phyloP scores from a whole-genome alignment of 176 grass and related monocot species.

The Typha latifolia region DNA sequence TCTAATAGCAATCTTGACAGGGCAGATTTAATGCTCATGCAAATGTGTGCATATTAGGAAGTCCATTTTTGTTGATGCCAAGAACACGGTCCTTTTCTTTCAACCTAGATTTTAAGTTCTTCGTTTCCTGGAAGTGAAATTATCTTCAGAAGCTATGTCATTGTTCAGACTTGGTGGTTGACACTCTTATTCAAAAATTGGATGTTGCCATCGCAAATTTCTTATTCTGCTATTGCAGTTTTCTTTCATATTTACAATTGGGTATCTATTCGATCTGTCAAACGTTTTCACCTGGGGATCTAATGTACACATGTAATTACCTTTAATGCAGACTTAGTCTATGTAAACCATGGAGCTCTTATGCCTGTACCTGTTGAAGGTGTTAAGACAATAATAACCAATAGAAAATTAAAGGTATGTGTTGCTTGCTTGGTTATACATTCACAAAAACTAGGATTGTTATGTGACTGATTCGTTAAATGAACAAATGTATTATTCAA shows the following conservation, averaged over 20 bases:
- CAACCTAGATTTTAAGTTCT: background rate
- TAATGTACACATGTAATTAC: background rate
- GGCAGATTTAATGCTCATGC: too few relatives aligned
- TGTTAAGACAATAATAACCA: background rate
- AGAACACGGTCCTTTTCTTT: background rate
- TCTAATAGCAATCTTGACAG: too few relatives aligned
- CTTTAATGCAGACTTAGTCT: background rate
- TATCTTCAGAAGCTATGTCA: background rate
- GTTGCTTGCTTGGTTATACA: background rate
- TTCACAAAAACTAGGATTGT: too few relatives aligned
- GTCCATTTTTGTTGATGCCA: background rate
- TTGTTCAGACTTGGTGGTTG: background rate
- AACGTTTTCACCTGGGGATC: background rate
- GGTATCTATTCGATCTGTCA: background rate
- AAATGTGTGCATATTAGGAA: background rate
- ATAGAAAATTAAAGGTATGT: slow-evolving; percentile 1
- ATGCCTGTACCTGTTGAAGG: background rate
- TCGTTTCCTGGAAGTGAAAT: background rate
- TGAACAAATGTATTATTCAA: background rate
- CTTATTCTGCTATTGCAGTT: background rate
- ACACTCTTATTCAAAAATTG: background rate
- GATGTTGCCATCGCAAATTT: background rate
- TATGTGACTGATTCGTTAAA: too few relatives aligned
- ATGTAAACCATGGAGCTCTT: background rate
- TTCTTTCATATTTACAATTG: background rate